These are phyloP conservation scores for Paecilomyces dactylethromorphus DNA, from an alignment of 2,329 filamentous ascomycete genomes.

Conservation along the genomic window DNA sequence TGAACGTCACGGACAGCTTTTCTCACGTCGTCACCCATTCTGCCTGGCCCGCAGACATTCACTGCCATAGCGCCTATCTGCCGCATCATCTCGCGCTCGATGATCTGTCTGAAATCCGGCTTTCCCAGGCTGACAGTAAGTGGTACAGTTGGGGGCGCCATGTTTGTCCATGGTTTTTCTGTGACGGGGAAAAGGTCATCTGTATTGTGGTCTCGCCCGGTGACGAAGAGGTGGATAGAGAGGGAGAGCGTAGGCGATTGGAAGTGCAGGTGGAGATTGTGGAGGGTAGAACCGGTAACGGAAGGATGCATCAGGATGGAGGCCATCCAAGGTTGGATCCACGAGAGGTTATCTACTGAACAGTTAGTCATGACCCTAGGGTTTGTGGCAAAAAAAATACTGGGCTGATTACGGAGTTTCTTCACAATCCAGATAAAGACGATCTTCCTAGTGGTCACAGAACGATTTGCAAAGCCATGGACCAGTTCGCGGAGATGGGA, in stretches of 20 bases:
- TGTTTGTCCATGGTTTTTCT: conserved; percentile 19
- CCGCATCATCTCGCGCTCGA: conserved; percentile 18
- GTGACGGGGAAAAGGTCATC: conserved; percentile 18
- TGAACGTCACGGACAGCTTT: conserved; percentile 3
- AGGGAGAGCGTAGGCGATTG: conserved; percentile 18
- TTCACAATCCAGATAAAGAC: conserved; percentile 26
- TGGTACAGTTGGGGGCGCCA: conserved; percentile 17
- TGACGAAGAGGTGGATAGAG: conserved; percentile 23
- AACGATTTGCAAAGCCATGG: conserved; percentile 14
- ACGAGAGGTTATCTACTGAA: conserved; percentile 22
- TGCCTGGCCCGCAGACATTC: conserved; percentile 31
- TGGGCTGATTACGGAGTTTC: conserved; percentile 18
- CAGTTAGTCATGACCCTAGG: conserved; percentile 1
- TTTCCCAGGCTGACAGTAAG: conserved; percentile 19
- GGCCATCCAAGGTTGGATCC: conserved; percentile 30
- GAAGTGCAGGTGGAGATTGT: conserved; percentile 18
- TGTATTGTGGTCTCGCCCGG: conserved; percentile 12
- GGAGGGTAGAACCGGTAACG: conserved; percentile 11
- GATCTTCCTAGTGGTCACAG: conserved; percentile 20
- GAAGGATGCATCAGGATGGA: conserved; percentile 21
- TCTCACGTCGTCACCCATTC: conserved; percentile 30
- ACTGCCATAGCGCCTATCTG: conserved; percentile 30
- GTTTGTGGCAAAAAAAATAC: rapidly evolving
- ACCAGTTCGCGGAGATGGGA: conserved; percentile 26
- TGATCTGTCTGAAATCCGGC: conserved; percentile 17